Percentiles rank a stretch among this genome's conserved stretches.
Evolutionary conservation across 805 yeast species (phyloP).

Genomic region (Monosporozyma aquatica): DNA sequence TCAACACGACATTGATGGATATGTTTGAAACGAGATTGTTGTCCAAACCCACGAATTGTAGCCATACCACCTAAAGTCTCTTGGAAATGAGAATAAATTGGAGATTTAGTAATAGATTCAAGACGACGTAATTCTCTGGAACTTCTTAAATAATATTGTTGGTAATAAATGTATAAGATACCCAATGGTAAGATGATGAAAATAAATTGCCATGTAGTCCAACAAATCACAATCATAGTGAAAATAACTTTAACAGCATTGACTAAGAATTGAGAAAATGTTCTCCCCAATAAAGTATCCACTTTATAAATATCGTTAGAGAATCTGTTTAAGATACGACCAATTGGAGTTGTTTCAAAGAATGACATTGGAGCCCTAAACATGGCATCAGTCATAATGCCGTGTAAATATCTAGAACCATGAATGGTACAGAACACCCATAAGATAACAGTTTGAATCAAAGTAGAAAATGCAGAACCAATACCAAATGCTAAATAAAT

Average conservation of each 20-base stretch:
- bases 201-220: slow-evolving; percentile 80
- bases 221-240: slow-evolving; percentile 70
- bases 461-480: slow-evolving; percentile 47
- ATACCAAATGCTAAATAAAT: slow-evolving; percentile 71
- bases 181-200: slow-evolving; percentile 64
- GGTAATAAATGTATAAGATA: slow-evolving; percentile 58
- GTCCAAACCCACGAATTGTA: slow-evolving; percentile 66
- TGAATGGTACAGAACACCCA: slow-evolving; percentile 78
- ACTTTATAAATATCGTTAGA: slow-evolving; percentile 85
- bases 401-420: slow-evolving; percentile 71
- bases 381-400: slow-evolving; percentile 62
- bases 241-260: slow-evolving; percentile 57
- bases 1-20: slow-evolving; percentile 69
- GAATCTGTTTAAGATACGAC: slow-evolving; percentile 83
- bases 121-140: slow-evolving; percentile 78
- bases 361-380: slow-evolving; percentile 90
- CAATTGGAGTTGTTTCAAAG: slow-evolving; percentile 93
- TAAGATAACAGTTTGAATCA: slow-evolving; percentile 58
- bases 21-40: slow-evolving; percentile 50
- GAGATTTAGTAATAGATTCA: slow-evolving; percentile 72
- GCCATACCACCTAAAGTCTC: slow-evolving; percentile 70
- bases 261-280: slow-evolving; percentile 57
- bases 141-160: slow-evolving; percentile 64
- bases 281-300: slow-evolving; percentile 69
- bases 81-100: slow-evolving; percentile 77